These are phyloP conservation scores for Penicillium diatomitis DNA, from an alignment of 495 filamentous ascomycete genomes.

Conservation along the genomic window DNA sequence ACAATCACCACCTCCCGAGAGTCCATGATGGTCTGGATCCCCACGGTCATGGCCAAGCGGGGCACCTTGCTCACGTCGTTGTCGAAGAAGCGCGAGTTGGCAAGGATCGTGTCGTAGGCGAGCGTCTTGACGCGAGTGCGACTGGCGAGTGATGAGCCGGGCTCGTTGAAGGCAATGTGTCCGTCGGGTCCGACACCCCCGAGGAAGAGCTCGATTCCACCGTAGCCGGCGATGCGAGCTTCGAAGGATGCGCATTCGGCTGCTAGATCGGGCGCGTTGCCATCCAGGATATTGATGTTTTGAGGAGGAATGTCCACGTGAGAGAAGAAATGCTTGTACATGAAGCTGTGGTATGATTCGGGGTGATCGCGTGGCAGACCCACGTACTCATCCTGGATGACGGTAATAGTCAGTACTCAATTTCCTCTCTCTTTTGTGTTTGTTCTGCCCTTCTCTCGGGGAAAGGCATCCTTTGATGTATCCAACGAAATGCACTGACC, in stretches of 20 bases:
- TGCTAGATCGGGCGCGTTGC: conserved; percentile 65
- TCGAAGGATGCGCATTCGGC: conserved; percentile 74
- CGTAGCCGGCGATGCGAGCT: conserved; percentile 61
- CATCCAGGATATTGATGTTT: conserved; percentile 81
- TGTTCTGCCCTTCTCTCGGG: no score
- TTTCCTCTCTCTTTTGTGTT: no score
- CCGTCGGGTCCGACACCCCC: conserved; percentile 80
- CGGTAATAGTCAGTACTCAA: no score
- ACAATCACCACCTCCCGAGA: conserved; percentile 75
- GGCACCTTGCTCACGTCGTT: conserved; percentile 66
- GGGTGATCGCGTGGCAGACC: conserved; percentile 73
- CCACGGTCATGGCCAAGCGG: conserved; percentile 76
- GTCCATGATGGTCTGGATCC: conserved; percentile 80
- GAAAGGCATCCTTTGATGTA: no score
- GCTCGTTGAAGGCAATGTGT: conserved; percentile 87
- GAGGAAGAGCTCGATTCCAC: conserved; percentile 79
- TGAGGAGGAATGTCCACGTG: conserved; percentile 72
- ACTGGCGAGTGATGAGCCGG: conserved; percentile 68
- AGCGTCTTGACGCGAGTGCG: conserved; percentile 79
- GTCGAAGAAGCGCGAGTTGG: conserved; percentile 76
- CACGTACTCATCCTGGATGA: conserved; percentile 70
- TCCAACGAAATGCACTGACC: conserved; percentile 38
- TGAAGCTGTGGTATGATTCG: conserved; percentile 80
- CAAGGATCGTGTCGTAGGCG: conserved; percentile 78
- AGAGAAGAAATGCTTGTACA: conserved; percentile 87